phyloP scores from a whole-genome alignment of 179 eudicot genomes.

The Spinacia oleracea region DNA sequence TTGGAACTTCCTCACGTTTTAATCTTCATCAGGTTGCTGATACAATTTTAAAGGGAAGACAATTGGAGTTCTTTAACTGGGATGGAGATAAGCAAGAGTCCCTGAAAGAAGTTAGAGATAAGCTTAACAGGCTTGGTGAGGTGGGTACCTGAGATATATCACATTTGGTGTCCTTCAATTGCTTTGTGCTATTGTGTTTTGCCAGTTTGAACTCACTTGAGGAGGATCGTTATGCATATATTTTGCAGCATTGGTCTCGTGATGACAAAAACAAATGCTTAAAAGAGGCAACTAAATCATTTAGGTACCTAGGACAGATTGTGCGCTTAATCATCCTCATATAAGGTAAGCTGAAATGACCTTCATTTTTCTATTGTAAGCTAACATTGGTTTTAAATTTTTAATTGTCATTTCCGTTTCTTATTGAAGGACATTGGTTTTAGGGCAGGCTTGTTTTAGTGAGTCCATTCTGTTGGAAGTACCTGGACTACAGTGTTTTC shows the following conservation, averaged over 20 bases:
- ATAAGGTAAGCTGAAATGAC: conserved; percentile 23
- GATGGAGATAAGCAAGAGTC: conserved; percentile 59
- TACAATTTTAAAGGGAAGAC: conserved; percentile 56
- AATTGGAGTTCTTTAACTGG: conserved; percentile 70
- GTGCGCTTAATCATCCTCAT: conserved; percentile 77
- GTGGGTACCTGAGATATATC: conserved; percentile 33
- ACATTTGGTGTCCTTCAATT: neutral
- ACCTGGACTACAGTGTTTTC: too few species aligned
- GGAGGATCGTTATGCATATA: neutral
- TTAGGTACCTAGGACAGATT: conserved; percentile 70
- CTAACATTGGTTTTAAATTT: too few species aligned
- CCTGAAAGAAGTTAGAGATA: conserved; percentile 65
- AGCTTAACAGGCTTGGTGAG: conserved; percentile 73
- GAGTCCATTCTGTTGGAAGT: too few species aligned
- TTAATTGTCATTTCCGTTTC: too few species aligned
- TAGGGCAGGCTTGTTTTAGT: too few species aligned
- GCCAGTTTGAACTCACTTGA: conserved; percentile 8
- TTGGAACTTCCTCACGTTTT: neutral
- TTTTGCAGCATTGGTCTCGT: conserved; percentile 86
- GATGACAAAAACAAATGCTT: conserved; percentile 79
- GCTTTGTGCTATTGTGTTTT: neutral
- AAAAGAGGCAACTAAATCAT: conserved; percentile 74
- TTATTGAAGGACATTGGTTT: too few species aligned
- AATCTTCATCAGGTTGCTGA: conserved; percentile 53
- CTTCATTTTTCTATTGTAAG: neutral